Evolutionary conservation across 345 rosid species (phyloP).

Genomic region (Aquilaria sinensis): DNA sequence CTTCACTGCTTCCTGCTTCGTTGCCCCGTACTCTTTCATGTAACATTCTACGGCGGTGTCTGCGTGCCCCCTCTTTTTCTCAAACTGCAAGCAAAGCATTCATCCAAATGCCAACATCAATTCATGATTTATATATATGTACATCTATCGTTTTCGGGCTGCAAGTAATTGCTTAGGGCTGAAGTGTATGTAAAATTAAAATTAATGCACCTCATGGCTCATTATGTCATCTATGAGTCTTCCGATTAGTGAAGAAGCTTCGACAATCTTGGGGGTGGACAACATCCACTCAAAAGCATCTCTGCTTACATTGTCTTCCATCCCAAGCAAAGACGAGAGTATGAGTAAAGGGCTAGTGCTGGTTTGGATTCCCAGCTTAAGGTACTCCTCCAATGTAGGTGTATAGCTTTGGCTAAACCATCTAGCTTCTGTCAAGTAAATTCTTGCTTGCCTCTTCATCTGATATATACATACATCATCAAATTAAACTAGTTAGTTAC

Average conservation of each 20-base stretch:
- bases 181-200: too few relatives aligned
- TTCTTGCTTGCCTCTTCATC: too few relatives aligned
- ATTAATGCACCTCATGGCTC: slow-evolving; percentile 1
- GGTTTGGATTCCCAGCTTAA: too few relatives aligned
- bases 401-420: not conserved
- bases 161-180: too few relatives aligned
- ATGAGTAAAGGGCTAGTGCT: too few relatives aligned
- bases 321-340: too few relatives aligned
- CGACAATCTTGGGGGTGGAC: slow-evolving; percentile 7
- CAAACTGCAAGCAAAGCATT: not conserved
- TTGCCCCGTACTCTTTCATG: slow-evolving; percentile 1
- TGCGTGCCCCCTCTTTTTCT: slow-evolving; percentile 7
- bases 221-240: slow-evolving; percentile 25
- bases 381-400: not conserved
- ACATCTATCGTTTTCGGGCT: not conserved
- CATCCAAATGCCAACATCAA: not conserved
- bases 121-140: not conserved
- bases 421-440: not conserved
- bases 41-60: slow-evolving; percentile 2
- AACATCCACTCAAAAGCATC: not conserved
- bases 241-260: slow-evolving; percentile 1
- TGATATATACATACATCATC: too few relatives aligned
- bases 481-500: too few relatives aligned
- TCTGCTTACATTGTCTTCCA: too few relatives aligned
- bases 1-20: not conserved